Evolutionary conservation across 352 stramenopile species (phyloP), one percentile per base, ranked within the genome.

Genomic region (Thraustotheca clavata): DNA sequence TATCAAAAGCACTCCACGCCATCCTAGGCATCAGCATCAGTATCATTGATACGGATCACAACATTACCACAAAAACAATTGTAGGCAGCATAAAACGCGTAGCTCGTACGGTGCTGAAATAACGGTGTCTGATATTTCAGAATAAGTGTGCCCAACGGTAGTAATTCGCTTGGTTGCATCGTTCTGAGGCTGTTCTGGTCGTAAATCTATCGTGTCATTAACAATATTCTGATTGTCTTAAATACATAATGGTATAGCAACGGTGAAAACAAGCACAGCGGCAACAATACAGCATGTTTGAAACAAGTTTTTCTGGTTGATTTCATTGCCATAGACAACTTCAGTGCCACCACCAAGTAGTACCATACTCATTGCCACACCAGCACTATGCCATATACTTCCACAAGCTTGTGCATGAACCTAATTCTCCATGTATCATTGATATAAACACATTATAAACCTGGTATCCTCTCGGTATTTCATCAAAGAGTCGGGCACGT

Each of bases 391-490:
- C 76, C 81, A 91, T 67, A 91, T 87, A 7, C 73, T 61, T 22
- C 88, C 41, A 6, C 78, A 83, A 16, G 80, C 76, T 52, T 91
- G 82, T 6, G 82, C 82, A 49, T 91, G 82, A 27, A 91, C 55
- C 50, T 60, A 43, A 20, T 2, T n/a, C n/a, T n/a, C n/a, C 31
- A 6, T 5, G 11, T 46, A 16, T 46, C 12, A 7, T 6, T 7
- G 4, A 24, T 22, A 22, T n/a, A n/a, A n/a, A n/a, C 31, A n/a
- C 33, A 16, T 40, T 9, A 3, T 3, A 7, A 16, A 62, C 79
- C 59, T 91, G 82, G 67, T 80, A 91, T 66, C 87, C 78, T 24
- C 87, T 75, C 7, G 77, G 75, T 11, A 91, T 79, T 60, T 84
- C 76, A 43, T 91, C 82, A 79, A 91, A 89, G 36, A 91, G 72